Evolutionary conservation across 2,329 filamentous ascomycete species (phyloP), one percentile per base, ranked within the genome.

Genomic region (Aspergillus sp.): DNA sequence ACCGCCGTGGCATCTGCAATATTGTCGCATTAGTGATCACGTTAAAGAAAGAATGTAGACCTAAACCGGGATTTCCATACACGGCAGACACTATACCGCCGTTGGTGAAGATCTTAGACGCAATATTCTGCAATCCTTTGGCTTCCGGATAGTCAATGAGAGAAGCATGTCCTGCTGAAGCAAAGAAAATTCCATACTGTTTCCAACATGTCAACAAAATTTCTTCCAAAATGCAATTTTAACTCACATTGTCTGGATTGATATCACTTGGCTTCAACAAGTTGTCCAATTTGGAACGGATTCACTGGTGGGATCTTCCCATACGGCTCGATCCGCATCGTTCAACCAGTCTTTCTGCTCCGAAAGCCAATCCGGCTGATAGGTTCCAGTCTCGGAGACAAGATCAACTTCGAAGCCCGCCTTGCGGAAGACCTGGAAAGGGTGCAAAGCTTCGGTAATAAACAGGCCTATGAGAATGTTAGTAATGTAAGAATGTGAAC

Each of bases 361-460:
- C n/a, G 60, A 65, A 11, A 75, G 56, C 72, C 73, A 53, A 33
- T 53, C 46, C 65, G 68, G 59, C n/a, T 60, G 58, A 53, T 68
- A 75, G 9, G 60, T 65, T 7, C 73, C 73, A 19, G 63, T 71
- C 47, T 74, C 73, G 9, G 71, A 73, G 33, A 69, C 71, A 35
- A 75, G 64, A 53, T 74, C 71, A 49, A 75, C 73, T 35, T 72
- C 68, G 59, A 73, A 71, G 2, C 69, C 69, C 1, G 69, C 69
- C 16, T 50, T 45, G 4, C 41, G 46, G 33, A 60, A 52, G 26
- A 60, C 56, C 3, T 51, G 38, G 49, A 51, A 51, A 9, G 49
- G 49, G 20, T 51, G 49, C 13, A 51, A 33, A 8, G 49, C 49
- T 38, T 51, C 49, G 8, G 49, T 51, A 16, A 51, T 51, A 35